phyloP scores from a whole-genome alignment of 192 early-diverging fungal species.

The Coemansia pectinata region DNA sequence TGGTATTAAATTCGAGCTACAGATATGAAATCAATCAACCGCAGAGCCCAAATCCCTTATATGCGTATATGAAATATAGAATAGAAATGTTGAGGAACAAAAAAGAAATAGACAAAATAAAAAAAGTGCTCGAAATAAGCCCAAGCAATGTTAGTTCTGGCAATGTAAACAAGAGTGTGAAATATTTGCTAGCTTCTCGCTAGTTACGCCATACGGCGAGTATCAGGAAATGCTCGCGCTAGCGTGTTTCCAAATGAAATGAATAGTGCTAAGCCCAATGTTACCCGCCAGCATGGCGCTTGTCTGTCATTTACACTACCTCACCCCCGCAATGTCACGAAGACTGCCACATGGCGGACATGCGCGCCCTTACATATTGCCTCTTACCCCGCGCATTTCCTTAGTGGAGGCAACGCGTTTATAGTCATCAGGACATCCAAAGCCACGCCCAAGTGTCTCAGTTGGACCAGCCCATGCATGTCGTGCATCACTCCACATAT shows the following conservation, averaged over 20 bases:
- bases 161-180: neutral
- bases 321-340: neutral
- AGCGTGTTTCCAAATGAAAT: slow-evolving; percentile 2
- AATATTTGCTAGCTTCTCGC: neutral
- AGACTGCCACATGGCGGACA: neutral
- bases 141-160: neutral
- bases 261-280: neutral
- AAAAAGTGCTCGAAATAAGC: neutral
- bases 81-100: neutral
- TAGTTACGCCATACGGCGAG: neutral
- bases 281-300: neutral
- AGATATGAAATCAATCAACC: neutral
- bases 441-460: neutral
- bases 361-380: neutral
- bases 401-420: neutral
- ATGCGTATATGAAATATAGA: neutral
- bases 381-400: neutral
- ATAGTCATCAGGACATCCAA: neutral
- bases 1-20: neutral
- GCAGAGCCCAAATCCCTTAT: neutral
- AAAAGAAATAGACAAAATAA: neutral
- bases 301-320: neutral
- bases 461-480: neutral
- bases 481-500: neutral
- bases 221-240: neutral